These are phyloP conservation scores for Saccharomycopsis babjevae DNA, from an alignment of 805 yeast species.

Conservation along the genomic window DNA sequence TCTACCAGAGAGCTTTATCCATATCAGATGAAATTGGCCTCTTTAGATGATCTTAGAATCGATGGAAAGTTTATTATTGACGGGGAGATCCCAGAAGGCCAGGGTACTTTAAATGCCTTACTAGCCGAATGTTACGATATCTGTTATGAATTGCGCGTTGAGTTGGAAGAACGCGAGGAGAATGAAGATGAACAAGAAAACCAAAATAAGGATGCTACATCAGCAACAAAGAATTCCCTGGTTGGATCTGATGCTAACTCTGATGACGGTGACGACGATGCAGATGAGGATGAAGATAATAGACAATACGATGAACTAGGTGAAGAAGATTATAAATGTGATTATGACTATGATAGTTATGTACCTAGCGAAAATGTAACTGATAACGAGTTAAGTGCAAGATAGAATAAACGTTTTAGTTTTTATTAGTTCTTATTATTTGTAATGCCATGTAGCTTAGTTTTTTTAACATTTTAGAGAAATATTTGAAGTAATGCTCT, in stretches of 20 bases:
- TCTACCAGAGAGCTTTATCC: conserved; percentile 88
- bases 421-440: background rate
- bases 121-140: conserved; percentile 93
- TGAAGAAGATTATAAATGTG: conserved; percentile 17
- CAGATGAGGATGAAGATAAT: conserved; percentile 13
- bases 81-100: conserved; percentile 93
- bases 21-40: conserved; percentile 86
- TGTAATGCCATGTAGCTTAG: background rate
- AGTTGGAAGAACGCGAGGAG: conserved; percentile 47
- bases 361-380: conserved; percentile 19
- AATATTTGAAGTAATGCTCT: too few relatives aligned
- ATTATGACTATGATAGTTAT: conserved; percentile 18
- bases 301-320: conserved; percentile 18
- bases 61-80: conserved; percentile 91
- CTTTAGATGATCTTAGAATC: conserved; percentile 72
- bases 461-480: background rate
- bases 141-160: conserved; percentile 80
- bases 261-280: conserved; percentile 18
- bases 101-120: conserved; percentile 85
- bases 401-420: background rate
- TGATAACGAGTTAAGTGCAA: conserved; percentile 11
- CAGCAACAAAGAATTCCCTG: background rate
- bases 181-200: background rate
- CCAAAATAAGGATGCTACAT: background rate
- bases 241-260: conserved; percentile 1